phyloP scores from a whole-genome alignment of 2,329 filamentous ascomycete species.

The Sclerotinia minor region DNA sequence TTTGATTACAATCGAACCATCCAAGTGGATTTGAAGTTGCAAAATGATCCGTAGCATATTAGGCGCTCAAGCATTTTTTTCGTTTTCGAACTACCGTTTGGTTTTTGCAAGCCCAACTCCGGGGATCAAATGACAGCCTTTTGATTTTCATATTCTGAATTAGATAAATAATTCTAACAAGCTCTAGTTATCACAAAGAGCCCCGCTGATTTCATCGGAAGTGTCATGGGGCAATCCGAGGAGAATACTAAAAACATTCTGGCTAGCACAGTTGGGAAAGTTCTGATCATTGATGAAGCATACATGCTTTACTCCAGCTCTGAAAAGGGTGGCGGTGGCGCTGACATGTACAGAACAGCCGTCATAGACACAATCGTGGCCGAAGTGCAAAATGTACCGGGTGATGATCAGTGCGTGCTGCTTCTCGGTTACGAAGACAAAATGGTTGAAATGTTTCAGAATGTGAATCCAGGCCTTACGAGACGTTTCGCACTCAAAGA shows the following conservation, averaged over 20 bases:
- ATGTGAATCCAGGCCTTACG: constrained; percentile 68
- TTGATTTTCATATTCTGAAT: too few species aligned
- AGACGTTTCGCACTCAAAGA: constrained; percentile 64
- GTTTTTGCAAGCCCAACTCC: too few species aligned
- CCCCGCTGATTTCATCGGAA: constrained; percentile 71
- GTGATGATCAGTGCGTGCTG: constrained; percentile 72
- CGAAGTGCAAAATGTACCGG: constrained; percentile 67
- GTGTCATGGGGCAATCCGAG: constrained; percentile 65
- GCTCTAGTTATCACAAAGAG: constrained; percentile 66
- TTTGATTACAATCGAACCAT: too few species aligned
- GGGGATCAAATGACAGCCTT: too few species aligned
- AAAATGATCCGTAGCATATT: too few species aligned
- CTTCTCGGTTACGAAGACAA: constrained; percentile 69
- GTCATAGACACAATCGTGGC: constrained; percentile 73
- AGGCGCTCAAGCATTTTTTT: too few species aligned
- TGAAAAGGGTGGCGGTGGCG: constrained; percentile 34
- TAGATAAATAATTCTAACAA: neutral
- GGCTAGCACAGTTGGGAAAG: constrained; percentile 65
- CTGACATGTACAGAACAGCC: constrained; percentile 58
- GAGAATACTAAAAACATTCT: constrained; percentile 71
- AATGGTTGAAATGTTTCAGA: constrained; percentile 73
- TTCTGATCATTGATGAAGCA: constrained; percentile 78
- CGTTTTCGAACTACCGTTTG: too few species aligned
- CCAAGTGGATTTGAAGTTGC: too few species aligned
- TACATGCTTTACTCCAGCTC: constrained; percentile 59